Conservation (phyloP, 2,329 filamentous ascomycete species). For the Neospermospora avenae region DNA sequence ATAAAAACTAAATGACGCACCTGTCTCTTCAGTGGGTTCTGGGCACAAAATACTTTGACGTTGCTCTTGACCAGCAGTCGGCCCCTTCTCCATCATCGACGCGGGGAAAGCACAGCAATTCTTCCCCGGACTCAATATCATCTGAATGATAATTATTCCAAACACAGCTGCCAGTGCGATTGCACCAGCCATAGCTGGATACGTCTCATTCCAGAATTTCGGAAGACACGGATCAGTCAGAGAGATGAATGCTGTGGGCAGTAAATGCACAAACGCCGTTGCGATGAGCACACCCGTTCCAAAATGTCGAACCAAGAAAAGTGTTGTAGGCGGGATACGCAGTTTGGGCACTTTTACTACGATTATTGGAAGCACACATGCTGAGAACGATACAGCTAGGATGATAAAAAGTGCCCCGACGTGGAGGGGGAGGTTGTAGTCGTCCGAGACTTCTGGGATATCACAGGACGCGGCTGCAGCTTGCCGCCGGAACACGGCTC, state of each 20-base stretch:
- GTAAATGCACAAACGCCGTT: conserved; percentile 71
- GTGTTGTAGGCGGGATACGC: background rate
- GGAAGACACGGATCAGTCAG: conserved; percentile 47
- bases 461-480: background rate
- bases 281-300: conserved; percentile 80
- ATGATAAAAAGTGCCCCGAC: conserved; percentile 10
- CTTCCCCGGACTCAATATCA: conserved; percentile 6
- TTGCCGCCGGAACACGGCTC: conserved; percentile 2
- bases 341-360: background rate
- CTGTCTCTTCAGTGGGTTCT: background rate
- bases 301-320: conserved; percentile 39
- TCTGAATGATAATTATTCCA: conserved; percentile 4
- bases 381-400: conserved; percentile 4
- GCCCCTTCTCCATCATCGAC: conserved; percentile 1
- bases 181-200: conserved; percentile 8
- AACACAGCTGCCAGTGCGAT: conserved; percentile 8
- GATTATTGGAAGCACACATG: conserved; percentile 5
- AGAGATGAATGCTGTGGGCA: conserved; percentile 59
- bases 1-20: background rate
- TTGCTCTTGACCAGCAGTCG: background rate
- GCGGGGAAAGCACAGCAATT: conserved; percentile 6
- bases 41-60: background rate
- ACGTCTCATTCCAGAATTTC: conserved; percentile 5
- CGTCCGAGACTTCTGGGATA: background rate
- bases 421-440: conserved; percentile 7